phyloP scores from a whole-genome alignment of 2,329 filamentous ascomycete species.

The Chaetothyriales sp. region DNA sequence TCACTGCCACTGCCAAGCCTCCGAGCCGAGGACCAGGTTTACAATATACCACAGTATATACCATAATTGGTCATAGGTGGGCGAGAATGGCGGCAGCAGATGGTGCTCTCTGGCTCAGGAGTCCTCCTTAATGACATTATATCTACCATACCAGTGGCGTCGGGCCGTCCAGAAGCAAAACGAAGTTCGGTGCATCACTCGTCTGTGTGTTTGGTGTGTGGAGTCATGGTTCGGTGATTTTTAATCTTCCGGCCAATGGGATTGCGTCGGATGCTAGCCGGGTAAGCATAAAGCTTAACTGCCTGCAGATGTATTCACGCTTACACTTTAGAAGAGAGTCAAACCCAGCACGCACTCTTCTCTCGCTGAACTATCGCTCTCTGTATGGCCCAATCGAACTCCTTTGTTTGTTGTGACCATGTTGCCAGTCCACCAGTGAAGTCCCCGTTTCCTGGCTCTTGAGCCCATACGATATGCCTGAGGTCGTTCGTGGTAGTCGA shows the following conservation, averaged over 20 bases:
- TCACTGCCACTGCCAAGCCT: too few species aligned
- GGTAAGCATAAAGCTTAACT: neutral
- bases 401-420: neutral
- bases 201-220: neutral
- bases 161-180: too few species aligned
- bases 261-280: neutral
- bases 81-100: too few species aligned
- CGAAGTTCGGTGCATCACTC: too few species aligned
- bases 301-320: neutral
- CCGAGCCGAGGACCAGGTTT: too few species aligned
- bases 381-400: neutral
- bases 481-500: slow-evolving; percentile 15
- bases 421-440: neutral
- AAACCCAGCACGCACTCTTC: neutral
- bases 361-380: neutral
- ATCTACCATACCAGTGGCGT: too few species aligned
- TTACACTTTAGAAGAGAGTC: neutral
- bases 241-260: neutral
- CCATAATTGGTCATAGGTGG: too few species aligned
- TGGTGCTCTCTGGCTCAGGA: too few species aligned
- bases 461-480: slow-evolving; percentile 9
- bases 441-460: neutral
- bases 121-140: too few species aligned
- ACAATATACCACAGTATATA: too few species aligned
- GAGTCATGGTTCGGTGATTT: neutral